Conservation (phyloP, 139 green algal genomes). For the Closterium sp. region DNA sequence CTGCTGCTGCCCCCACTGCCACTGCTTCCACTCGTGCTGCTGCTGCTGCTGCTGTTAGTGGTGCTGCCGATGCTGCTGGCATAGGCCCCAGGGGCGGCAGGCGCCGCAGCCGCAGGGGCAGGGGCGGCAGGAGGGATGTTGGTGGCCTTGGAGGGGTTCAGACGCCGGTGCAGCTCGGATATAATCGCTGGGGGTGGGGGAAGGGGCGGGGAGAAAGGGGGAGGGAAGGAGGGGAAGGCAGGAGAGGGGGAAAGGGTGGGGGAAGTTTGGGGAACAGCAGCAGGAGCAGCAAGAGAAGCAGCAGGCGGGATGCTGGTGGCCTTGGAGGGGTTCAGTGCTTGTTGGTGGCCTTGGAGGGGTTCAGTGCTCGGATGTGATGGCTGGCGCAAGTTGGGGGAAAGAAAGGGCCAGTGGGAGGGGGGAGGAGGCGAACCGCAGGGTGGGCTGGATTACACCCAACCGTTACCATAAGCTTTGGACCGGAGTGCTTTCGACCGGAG, state of each 20-base stretch:
- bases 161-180: slow-evolving; percentile 1
- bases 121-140: background rate
- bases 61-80: background rate
- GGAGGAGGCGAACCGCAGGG: background rate
- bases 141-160: slow-evolving; percentile 13
- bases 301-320: background rate
- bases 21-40: background rate
- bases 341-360: too few species aligned
- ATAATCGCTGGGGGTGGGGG: slow-evolving; percentile 25
- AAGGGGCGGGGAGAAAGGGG: too few species aligned
- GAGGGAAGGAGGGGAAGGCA: background rate
- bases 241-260: background rate
- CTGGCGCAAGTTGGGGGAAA: background rate
- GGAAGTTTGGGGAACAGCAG: background rate
- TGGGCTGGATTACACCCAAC: too few species aligned
- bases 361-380: slow-evolving; percentile 22
- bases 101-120: background rate
- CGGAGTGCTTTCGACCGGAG: too few species aligned
- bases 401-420: too few species aligned
- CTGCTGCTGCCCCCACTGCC: background rate
- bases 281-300: background rate
- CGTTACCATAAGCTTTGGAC: too few species aligned
- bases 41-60: background rate
- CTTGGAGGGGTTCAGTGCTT: slow-evolving; percentile 19
- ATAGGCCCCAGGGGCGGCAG: background rate